Evolutionary conservation across 2,329 filamentous ascomycete genomes (phyloP), one percentile per base, ranked within the genome.

Genomic region (Cephalotrichum gorgonifer): DNA sequence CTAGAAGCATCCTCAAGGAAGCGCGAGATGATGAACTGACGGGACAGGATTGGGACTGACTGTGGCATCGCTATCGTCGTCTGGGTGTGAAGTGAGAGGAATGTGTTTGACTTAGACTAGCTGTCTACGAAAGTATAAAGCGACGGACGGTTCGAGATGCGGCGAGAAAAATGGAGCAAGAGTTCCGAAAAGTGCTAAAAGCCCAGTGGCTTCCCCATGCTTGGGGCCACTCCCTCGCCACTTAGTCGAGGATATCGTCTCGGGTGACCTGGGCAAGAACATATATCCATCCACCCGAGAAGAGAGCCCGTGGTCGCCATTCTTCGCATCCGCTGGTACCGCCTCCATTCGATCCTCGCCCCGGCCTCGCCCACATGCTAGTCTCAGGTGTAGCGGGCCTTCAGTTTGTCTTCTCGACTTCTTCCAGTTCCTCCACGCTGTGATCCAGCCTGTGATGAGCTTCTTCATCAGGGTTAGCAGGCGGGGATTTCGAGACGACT

Each of bases 371-470:
- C 33, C 15, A 8, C 17, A 22, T 20, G 17, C 35, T 11, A 20
- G 35, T 22, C 35, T 20, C 17, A 20, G 17, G n/a, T n/a, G n/a
- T 11, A 33, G 35, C 9, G 35, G 12, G 7, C n/a, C n/a, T 57
- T 54, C 54, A 63, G 48, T 53, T 58, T 54, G 57, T 61, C 58
- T 70, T 74, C 60, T 79, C 75, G 25, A 73, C 72, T 65, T 83
- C 78, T 59, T 83, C 79, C 62, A 79, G 73, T 62, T 79, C 76
- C 54, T 78, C 72, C 52, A 74, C 71, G 58, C 71, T 77, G 52
- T 48, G 44, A 35, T 50, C 47, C 27, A 28, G 31, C 17, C 27
- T 42, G 23, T 46, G 38, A 22, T 28, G 33, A 14, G 26, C 35
- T 23, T 47, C 31, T 17, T 41, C 48, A 3, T 28, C 31, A 22